A percentile compares a stretch with the other conserved stretches of the same genome.
Evolutionary conservation across 2,329 filamentous ascomycete species (phyloP).

Genomic region (Apiospora sp.): DNA sequence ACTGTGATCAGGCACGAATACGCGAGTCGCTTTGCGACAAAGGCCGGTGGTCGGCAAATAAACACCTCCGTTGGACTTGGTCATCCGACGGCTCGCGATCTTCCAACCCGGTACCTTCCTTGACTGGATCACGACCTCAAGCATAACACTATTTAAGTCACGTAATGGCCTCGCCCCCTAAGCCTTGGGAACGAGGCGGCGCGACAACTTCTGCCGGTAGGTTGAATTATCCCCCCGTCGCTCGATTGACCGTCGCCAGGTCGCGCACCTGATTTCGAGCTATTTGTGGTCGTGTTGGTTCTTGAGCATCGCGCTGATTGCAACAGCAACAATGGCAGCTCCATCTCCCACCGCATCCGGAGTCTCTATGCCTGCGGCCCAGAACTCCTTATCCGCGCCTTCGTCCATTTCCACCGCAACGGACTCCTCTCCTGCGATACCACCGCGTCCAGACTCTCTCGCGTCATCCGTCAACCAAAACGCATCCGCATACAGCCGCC

Average conservation of each 20-base stretch:
- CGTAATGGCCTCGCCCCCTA: conserved; percentile 84
- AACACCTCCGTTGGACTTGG: not conserved
- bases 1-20: not conserved
- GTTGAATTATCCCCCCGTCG: conserved; percentile 34
- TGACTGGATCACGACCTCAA: not conserved
- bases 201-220: conserved; percentile 58
- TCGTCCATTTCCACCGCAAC: conserved; percentile 50
- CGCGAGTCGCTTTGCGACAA: conserved; percentile 21
- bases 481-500: conserved; percentile 78
- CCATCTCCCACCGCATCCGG: conserved; percentile 53
- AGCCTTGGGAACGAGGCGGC: conserved; percentile 92
- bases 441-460: conserved; percentile 81
- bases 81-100: not conserved
- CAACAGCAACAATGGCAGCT: conserved; percentile 41
- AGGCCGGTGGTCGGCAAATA: not conserved
- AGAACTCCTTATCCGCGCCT: conserved; percentile 47
- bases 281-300: not conserved
- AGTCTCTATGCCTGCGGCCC: conserved; percentile 50
- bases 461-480: conserved; percentile 85
- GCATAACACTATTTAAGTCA: not conserved
- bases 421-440: conserved; percentile 71
- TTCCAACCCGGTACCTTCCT: not conserved
- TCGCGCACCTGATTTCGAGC: not conserved
- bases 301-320: not conserved
- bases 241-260: not conserved